Evolutionary conservation across 2,329 filamentous ascomycete genomes (phyloP).

Genomic region (Fusarium longipes): DNA sequence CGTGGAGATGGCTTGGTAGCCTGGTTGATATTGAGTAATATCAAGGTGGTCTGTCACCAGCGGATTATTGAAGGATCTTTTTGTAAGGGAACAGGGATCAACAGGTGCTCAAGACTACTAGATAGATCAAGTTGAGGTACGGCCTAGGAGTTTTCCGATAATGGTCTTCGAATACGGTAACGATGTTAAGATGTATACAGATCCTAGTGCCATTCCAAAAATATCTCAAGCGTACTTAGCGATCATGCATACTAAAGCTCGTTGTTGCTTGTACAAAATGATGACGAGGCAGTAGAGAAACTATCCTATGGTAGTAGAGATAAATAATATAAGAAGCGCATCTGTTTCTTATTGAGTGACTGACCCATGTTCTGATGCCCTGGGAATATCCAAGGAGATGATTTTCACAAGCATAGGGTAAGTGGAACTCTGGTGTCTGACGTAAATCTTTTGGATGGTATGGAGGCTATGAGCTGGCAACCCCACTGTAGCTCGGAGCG

Average conservation of each 20-base stretch:
- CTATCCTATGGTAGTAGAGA: too few relatives aligned
- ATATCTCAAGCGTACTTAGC: neutral
- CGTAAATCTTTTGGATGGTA: slow-evolving; percentile 9
- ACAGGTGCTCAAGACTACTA: too few relatives aligned
- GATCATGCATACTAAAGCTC: neutral
- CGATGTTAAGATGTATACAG: neutral
- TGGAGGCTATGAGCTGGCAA: slow-evolving; percentile 21
- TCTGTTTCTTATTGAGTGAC: too few relatives aligned
- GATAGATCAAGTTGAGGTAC: neutral
- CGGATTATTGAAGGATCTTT: neutral
- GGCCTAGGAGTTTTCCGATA: neutral
- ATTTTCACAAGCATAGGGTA: slow-evolving; percentile 32
- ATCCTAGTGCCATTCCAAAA: neutral
- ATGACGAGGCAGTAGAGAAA: too few relatives aligned
- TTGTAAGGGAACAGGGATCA: neutral
- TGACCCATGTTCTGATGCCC: too few relatives aligned
- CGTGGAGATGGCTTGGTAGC: neutral
- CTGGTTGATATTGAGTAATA: neutral
- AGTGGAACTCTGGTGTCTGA: slow-evolving; percentile 1
- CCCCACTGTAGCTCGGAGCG: slow-evolving; percentile 39
- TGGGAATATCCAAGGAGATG: too few relatives aligned
- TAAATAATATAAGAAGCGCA: too few relatives aligned
- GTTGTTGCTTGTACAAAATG: too few relatives aligned
- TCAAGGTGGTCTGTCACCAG: neutral
- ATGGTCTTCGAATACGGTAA: neutral